Evolutionary conservation across 371 early-diverging fungal genomes (phyloP).

Genomic region (Mucor circinelloides): DNA sequence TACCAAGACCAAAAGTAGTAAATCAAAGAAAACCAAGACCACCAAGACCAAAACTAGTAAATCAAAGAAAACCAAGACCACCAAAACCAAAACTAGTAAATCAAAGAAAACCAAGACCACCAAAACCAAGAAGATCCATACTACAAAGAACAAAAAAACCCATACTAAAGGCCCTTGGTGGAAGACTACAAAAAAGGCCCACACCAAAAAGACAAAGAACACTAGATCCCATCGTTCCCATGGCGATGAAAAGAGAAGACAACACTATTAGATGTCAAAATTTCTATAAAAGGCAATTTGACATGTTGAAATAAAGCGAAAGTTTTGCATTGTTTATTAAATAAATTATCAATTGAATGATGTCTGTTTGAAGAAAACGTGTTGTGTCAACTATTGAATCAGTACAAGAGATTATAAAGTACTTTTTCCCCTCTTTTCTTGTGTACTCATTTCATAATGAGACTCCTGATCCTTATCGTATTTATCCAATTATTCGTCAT

Average conservation of each 20-base stretch:
- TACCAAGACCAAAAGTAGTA: background rate
- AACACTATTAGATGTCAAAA: background rate
- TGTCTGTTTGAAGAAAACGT: background rate
- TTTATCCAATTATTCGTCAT: background rate
- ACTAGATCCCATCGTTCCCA: background rate
- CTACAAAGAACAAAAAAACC: background rate
- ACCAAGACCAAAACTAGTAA: background rate
- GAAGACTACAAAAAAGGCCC: background rate
- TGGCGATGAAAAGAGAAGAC: background rate
- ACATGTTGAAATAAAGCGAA: background rate
- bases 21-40: background rate
- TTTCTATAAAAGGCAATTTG: background rate
- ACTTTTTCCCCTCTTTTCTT: too few relatives aligned
- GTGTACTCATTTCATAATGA: too few relatives aligned
- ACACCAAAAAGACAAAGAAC: background rate
- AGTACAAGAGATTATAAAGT: too few relatives aligned
- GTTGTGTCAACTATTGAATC: background rate
- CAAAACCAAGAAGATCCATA: background rate
- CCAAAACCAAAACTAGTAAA: background rate
- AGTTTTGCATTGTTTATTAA: background rate
- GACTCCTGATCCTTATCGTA: too few relatives aligned
- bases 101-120: background rate
- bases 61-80: background rate
- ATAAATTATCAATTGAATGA: background rate
- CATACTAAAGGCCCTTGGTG: background rate